Base-by-base conservation (phyloP, 1,284 basidiomycete species). In the Phylloboletellus chloephorus region DNA sequence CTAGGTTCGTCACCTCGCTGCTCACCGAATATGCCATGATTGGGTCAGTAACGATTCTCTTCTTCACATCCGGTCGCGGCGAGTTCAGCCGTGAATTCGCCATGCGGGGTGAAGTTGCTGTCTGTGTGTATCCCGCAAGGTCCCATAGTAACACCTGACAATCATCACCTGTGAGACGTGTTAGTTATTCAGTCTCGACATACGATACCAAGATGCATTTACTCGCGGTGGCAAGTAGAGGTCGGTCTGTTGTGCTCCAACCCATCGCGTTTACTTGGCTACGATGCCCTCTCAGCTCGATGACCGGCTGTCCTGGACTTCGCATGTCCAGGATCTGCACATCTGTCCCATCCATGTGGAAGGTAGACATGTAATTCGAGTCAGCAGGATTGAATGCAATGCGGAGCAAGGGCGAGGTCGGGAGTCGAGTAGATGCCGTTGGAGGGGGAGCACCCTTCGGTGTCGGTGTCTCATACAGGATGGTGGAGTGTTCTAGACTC, bases 401-500 rank as follows among this genome's bases (percentile, higher is more conserved):
- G 24, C 89, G 72, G 6, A 93, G 69, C 26, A 96, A 69, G 1
- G 92, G 87, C 1, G 88, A 81, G 3, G 88, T 87, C 9, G 79
- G 76, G 11, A 85, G 85, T 10, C 84, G 75, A 9, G 78, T 58
- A 9, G 78, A 75, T 15, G 76, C 67, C 20, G 76, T 78, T n/a
- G 72, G 61, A 4, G 76, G 75, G 12, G 74, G 72, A 2, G 75
- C 67, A 52, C 78, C 78, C 61, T 86, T 86, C 1, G 85, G 82
- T 8, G 80, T 74, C 2, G 90, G 84, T 0, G 93, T 93, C 69
- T 98, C 96, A 65, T 98, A 99, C 32, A 98, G 75, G 55, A 98
- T 99, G 3, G 96, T 99, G 7, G 93, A 97, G 65, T 98, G 96
- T 62, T 98, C 96, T 32, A 98, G 74, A 52, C 88, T 90, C 26